Percentiles rank a stretch among this genome's conserved stretches.
Conservation (phyloP, 768 basidiomycete species). For the Mycena haematopus region DNA sequence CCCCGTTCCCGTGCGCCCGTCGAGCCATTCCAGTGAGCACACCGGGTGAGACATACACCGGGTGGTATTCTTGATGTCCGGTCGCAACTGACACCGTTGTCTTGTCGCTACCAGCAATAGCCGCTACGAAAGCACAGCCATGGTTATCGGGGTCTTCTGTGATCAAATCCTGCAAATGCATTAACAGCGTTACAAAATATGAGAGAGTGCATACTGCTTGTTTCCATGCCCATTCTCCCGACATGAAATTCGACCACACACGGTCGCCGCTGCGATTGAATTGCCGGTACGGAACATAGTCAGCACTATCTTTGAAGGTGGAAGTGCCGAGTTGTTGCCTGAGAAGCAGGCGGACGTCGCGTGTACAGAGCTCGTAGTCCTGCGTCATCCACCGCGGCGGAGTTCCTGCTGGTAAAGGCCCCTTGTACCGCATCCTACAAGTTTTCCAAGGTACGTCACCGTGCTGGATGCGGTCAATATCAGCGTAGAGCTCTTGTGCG, state of each 20-base stretch:
- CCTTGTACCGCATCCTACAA: constrained; percentile 9
- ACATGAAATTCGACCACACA: constrained; percentile 42
- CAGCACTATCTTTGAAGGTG: constrained; percentile 31
- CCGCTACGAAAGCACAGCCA: constrained; percentile 29
- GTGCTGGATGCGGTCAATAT: constrained; percentile 11
- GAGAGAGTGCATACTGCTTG: constrained; percentile 36
- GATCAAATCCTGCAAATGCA: not conserved
- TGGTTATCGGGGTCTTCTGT: not conserved
- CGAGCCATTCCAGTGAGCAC: constrained; percentile 12
- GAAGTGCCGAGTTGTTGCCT: constrained; percentile 26
- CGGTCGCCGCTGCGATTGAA: constrained; percentile 30
- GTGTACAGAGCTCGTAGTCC: constrained; percentile 9
- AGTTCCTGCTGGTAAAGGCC: not conserved
- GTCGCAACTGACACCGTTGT: constrained; percentile 34
- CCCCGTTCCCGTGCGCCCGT: constrained; percentile 13
- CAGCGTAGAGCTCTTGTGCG: constrained; percentile 7
- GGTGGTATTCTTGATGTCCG: constrained; percentile 33
- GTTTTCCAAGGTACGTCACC: constrained; percentile 14
- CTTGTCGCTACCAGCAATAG: constrained; percentile 36
- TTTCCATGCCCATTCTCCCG: constrained; percentile 42
- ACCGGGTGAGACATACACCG: constrained; percentile 35
- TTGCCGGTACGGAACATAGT: constrained; percentile 35
- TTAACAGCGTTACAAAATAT: not conserved
- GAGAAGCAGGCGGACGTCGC: not conserved
- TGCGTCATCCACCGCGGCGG: constrained; percentile 20